Evolutionary conservation across 495 filamentous ascomycete genomes (phyloP), one percentile per base, ranked within the genome.

Genomic region (Aspergillus sclerotioniger): DNA sequence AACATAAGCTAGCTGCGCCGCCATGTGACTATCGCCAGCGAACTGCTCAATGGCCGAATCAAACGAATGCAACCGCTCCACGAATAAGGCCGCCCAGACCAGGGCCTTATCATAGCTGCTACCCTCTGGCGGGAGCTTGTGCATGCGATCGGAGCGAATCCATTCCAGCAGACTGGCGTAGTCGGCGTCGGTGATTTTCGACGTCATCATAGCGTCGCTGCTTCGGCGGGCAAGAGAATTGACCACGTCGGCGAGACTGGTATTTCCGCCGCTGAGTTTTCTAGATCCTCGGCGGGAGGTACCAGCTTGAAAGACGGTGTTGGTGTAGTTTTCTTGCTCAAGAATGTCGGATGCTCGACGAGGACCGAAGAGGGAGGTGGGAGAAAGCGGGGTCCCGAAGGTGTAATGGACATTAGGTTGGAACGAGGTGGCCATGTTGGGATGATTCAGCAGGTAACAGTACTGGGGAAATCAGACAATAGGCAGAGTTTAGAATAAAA

Each of bases 81-180:
- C 53, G 7, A 63, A 60, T 6, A 63, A 29, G 3, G 19, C 16
- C 1, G 71, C 72, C 67, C 72, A 75, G 13, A 65, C 59, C 6
- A 75, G 62, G 6, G 73, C 72, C 50, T 71, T 70, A 53, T 75
- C 72, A 53, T 72, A 75, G 52, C 60, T 68, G 54, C 72, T 75
- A 45, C 72, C 72, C 51, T 75, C 72, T 0, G 72, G 62, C 4
- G 72, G 72, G 1, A 75, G 59, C 51, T 71, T 65, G 55, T 61
- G 68, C 72, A 75, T 71, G 7, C 72, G 67, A 64, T 75, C 52
- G 10, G 25, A 31, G n/a, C 61, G 57, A 10, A 63, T 63, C 57
- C 57, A 63, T 15, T 74, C 71, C 0, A 71, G 49, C 0, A 75
- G 60, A 6, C 63, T 64, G 15, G 63, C 51, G 32, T 72, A 63